phyloP scores from a whole-genome alignment of 2,329 filamentous ascomycete genomes.

The Didymella arachidicola region DNA sequence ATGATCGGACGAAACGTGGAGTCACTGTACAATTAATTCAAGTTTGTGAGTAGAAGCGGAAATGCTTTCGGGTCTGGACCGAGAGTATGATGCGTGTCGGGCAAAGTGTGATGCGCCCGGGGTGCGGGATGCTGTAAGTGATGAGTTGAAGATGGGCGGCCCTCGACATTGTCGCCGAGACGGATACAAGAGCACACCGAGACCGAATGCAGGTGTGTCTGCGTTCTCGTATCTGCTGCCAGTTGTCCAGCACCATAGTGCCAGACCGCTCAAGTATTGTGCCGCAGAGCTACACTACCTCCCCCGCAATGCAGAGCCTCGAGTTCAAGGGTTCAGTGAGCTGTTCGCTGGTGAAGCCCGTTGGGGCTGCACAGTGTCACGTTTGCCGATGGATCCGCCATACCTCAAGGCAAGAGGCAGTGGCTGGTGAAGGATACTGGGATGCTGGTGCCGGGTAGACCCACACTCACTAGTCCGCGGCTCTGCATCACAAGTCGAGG shows the following conservation, averaged over 20 bases:
- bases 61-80: conserved; percentile 8
- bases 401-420: conserved; percentile 1
- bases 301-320: conserved; percentile 3
- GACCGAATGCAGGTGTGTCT: conserved; percentile 17
- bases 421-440: conserved; percentile 1
- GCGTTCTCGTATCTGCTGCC: background rate
- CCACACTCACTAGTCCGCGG: conserved; percentile 19
- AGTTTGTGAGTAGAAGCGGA: conserved; percentile 12
- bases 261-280: conserved; percentile 14
- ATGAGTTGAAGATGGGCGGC: background rate
- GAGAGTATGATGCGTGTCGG: conserved; percentile 2
- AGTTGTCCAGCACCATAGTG: conserved; percentile 17
- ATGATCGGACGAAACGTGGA: conserved; percentile 30
- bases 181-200: conserved; percentile 25
- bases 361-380: background rate
- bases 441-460: background rate
- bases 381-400: conserved; percentile 3
- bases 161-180: conserved; percentile 20
- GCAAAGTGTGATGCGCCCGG: conserved; percentile 3
- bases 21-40: too few species aligned
- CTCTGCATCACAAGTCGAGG: conserved; percentile 18
- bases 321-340: background rate
- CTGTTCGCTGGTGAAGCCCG: background rate
- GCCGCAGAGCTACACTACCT: conserved; percentile 14
- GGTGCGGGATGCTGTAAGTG: background rate